A percentile compares a stretch with the other conserved stretches of the same genome.
Conservation (phyloP, 2,329 filamentous ascomycete species). For the Aspergillaceae sp. region DNA sequence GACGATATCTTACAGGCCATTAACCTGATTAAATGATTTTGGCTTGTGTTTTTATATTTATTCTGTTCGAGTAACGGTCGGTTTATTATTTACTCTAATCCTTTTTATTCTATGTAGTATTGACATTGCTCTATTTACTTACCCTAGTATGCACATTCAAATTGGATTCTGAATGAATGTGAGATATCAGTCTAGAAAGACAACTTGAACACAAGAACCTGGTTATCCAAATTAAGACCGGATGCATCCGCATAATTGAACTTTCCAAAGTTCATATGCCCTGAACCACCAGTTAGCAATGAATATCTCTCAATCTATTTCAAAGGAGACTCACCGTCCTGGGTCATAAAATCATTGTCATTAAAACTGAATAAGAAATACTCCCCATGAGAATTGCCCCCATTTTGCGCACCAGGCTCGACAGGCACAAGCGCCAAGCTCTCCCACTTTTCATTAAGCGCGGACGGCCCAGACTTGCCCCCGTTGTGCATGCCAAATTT, state of each 20-base stretch:
- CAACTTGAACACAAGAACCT: conserved; percentile 51
- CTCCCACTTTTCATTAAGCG: conserved; percentile 71
- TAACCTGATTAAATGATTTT: conserved; percentile 17
- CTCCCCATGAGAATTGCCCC: conserved; percentile 40
- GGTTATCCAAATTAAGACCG: conserved; percentile 52
- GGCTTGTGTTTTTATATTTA: background rate
- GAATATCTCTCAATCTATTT: background rate
- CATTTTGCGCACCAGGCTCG: conserved; percentile 30
- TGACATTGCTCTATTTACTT: too few species aligned
- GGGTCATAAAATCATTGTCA: conserved; percentile 69
- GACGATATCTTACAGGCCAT: conserved; percentile 53
- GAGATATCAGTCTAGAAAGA: conserved; percentile 11
- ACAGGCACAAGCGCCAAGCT: conserved; percentile 55
- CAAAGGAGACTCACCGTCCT: conserved; percentile 46
- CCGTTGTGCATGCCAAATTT: conserved; percentile 63
- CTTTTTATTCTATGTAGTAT: background rate
- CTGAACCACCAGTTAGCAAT: conserved; percentile 17
- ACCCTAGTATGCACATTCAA: too few species aligned
- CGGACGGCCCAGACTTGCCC: conserved; percentile 45
- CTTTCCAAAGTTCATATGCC: conserved; percentile 50
- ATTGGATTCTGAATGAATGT: too few species aligned
- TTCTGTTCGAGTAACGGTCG: background rate
- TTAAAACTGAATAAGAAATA: conserved; percentile 60
- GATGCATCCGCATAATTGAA: conserved; percentile 49
- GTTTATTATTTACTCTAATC: background rate